Base-by-base conservation (phyloP, 306 rosid species). In the Prinsepia uniflora region DNA sequence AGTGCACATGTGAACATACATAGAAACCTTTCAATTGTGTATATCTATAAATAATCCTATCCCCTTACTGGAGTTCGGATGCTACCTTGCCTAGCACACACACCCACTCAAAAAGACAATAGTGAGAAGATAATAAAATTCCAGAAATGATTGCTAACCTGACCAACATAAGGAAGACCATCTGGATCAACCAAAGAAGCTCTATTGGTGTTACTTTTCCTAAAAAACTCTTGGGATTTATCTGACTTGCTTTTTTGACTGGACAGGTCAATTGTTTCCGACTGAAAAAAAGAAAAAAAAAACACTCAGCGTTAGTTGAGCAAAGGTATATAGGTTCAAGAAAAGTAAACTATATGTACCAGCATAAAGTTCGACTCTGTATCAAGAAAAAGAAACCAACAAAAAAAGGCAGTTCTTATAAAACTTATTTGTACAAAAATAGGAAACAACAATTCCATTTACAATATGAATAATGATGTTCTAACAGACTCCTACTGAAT, bases 101-200 rank as follows among this genome's bases (percentile, higher is more conserved):
- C 36, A 30, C 36, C 36, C 36, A 30, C 36, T 13, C 53, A 15
- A 46, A 39, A 34, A 13, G 19, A 15, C 15, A 10, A 40, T 1
- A 48, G 7, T 17, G 1, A 17, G 11, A 53, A 70, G 46, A 62
- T 6, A 22, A 63, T 70, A 49, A 43, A 20, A 44, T 45, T 53
- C 24, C 74, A 68, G 43, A 50, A 63, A 61, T 14, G 15, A 6
- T 47, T 65, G 63, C 89, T 77, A 81, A 94, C 99, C 99, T 94
- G 99, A 72, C 99, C 99, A 85, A 94, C 97, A 81, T 86, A 83
- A 64, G 99, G 99, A 70, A 94, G 99, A 68, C 99, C 99, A 82
- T 94, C 99, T 42, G 89, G 81, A 82, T 91, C 99, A 12, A 94
- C 76, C 3, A 65, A 59, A 53, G 84, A 63, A 80, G 55, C 79